A percentile compares a stretch with the other conserved stretches of the same genome.
Evolutionary conservation across 2,329 filamentous ascomycete genomes (phyloP).

Genomic region (Fusarium veterinarium): DNA sequence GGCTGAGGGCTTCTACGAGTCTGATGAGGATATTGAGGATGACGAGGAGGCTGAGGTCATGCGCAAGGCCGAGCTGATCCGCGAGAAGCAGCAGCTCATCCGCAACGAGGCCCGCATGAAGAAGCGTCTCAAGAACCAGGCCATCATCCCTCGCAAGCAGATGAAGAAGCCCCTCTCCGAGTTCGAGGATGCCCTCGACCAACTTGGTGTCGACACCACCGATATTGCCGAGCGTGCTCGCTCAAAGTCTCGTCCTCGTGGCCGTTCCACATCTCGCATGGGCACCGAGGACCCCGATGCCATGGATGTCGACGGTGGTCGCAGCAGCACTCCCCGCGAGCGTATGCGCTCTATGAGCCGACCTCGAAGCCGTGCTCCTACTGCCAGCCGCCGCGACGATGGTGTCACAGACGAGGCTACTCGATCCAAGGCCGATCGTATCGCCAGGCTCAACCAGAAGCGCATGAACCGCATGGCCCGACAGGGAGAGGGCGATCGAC

Average conservation of each 20-base stretch:
- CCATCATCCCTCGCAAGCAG: slow-evolving; percentile 86
- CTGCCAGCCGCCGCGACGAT: slow-evolving; percentile 76
- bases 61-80: slow-evolving; percentile 93
- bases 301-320: slow-evolving; percentile 76
- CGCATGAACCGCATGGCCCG: slow-evolving; percentile 99
- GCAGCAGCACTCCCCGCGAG: slow-evolving; percentile 56
- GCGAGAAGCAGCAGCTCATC: slow-evolving; percentile 92
- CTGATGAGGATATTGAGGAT: slow-evolving; percentile 83
- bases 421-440: slow-evolving; percentile 83
- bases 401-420: slow-evolving; percentile 77
- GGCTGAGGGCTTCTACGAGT: slow-evolving; percentile 93
- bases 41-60: slow-evolving; percentile 88
- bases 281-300: slow-evolving; percentile 73
- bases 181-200: slow-evolving; percentile 87
- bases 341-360: slow-evolving; percentile 80
- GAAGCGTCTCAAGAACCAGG: slow-evolving; percentile 97
- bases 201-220: slow-evolving; percentile 85
- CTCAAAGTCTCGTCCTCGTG: slow-evolving; percentile 71
- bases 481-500: slow-evolving; percentile 96
- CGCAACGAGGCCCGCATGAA: slow-evolving; percentile 95
- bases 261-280: slow-evolving; percentile 74
- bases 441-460: slow-evolving; percentile 92
- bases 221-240: slow-evolving; percentile 79
- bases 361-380: slow-evolving; percentile 72
- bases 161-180: slow-evolving; percentile 85